Base-by-base conservation (phyloP, 129 eudicot species). In the Artemisia tridentata region DNA sequence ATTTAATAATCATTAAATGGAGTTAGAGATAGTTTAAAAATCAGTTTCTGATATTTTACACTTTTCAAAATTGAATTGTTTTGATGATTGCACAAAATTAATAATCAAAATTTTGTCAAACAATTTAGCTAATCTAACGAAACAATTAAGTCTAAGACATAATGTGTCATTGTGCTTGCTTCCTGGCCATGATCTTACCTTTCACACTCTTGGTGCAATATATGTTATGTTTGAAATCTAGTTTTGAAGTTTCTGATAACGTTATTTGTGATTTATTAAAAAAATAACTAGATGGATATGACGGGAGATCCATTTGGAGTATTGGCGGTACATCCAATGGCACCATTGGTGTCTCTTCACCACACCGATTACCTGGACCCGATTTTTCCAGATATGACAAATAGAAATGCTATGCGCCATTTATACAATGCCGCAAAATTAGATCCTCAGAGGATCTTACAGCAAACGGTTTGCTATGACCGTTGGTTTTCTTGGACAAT, bases 401-500 rank as follows among this genome's bases (percentile, higher is more conserved):
- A 63, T 13, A 20, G 80, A 17, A 53, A 73, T 11, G 83, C 96
- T 9, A 38, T 89, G 65, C 80, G 85, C n/a, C 98, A 85, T 77
- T 76, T 92, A 18, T 71, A 77, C 11, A n/a, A 80, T 51, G 95
- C 95, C 0, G 83, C 79, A 14, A 70, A 51, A 5, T 3, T 83
- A 38, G 98, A 92, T 58, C 83, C 98, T 17, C 88, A 85, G 5
- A 80, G 98, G 51, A 75, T 83, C 34, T 31, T 92, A 43, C 98
- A 92, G 71, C 96, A 89, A 23, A 83, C 96, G 2, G 85, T 92
- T 16, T 89, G 98, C 76, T 92, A 89, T 7, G 96, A 89, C 54
- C 80, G 84, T 23, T 85, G 91, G 96, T 92, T 79, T 77, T 83
- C 86, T 21, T 92, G 95, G 98, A 88, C 98, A 2, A 77, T 92